Conservation (phyloP, 2,329 filamentous ascomycete genomes). For the Apiospora sp. region DNA sequence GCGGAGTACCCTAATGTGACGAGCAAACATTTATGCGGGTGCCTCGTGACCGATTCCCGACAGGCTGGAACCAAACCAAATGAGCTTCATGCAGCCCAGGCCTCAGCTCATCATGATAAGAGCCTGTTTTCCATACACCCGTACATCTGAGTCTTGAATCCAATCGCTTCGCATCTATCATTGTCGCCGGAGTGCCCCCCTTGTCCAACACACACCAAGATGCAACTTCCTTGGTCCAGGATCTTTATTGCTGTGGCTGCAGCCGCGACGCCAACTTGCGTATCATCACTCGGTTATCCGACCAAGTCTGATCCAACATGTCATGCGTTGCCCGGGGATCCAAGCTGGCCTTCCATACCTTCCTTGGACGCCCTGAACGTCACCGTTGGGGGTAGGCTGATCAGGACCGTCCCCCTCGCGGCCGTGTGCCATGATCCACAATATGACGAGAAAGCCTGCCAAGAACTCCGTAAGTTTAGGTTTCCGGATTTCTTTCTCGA, state of each 20-base stretch:
- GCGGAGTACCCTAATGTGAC: too few relatives aligned
- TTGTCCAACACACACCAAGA: background rate
- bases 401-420: conserved; percentile 55
- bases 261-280: background rate
- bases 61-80: background rate
- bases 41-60: background rate
- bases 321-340: background rate
- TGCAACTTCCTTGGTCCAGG: background rate
- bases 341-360: background rate
- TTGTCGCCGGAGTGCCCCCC: background rate
- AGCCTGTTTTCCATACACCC: background rate
- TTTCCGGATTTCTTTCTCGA: background rate
- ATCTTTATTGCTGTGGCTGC: background rate
- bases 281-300: background rate
- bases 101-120: background rate
- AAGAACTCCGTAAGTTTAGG: background rate
- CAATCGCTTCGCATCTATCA: background rate
- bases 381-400: conserved; percentile 52
- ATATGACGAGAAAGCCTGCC: conserved; percentile 42
- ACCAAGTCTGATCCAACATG: background rate
- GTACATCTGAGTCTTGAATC: background rate
- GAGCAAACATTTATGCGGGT: background rate
- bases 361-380: conserved; percentile 48
- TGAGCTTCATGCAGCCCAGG: background rate
- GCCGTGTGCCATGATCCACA: conserved; percentile 51